Evolutionary conservation across 164 flowering plant genomes (phyloP).

Genomic region (Cinnamomum chago): DNA sequence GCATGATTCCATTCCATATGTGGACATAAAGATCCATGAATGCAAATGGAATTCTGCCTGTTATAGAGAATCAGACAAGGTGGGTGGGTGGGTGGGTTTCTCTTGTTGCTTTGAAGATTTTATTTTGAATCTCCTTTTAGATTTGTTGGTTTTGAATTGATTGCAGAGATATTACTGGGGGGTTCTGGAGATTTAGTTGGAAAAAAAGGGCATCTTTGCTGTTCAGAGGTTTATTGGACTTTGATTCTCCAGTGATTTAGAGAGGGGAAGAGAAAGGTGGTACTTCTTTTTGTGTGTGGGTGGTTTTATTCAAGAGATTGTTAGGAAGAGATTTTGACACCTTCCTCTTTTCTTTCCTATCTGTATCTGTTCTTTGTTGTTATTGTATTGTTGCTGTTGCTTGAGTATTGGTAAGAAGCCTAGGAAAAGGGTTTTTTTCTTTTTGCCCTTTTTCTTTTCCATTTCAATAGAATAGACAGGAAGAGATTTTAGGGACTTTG

Average conservation of each 20-base stretch:
- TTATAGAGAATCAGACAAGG: slow-evolving; percentile 11
- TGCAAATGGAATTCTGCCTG: slow-evolving; percentile 7
- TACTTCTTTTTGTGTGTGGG: background rate
- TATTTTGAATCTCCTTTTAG: slow-evolving; percentile 23
- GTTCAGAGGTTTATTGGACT: background rate
- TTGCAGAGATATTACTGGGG: slow-evolving; percentile 33
- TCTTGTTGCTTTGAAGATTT: slow-evolving; percentile 8
- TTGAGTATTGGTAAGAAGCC: background rate
- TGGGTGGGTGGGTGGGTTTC: slow-evolving; percentile 19
- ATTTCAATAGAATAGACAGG: background rate
- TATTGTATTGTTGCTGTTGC: background rate
- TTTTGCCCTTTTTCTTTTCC: background rate
- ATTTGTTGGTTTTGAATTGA: slow-evolving; percentile 27
- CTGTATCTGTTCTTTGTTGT: too few relatives aligned
- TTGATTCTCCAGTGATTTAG: background rate
- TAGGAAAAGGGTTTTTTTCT: background rate
- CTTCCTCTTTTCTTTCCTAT: background rate
- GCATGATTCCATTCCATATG: slow-evolving; percentile 8
- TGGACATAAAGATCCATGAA: slow-evolving; percentile 17
- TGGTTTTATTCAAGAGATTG: background rate
- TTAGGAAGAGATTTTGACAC: too few relatives aligned
- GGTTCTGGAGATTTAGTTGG: slow-evolving; percentile 16
- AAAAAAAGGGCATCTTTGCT: background rate
- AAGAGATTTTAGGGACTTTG: background rate
- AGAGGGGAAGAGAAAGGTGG: background rate